Evolutionary conservation across 495 filamentous ascomycete species (phyloP).

Genomic region (Penicillium goetzii): DNA sequence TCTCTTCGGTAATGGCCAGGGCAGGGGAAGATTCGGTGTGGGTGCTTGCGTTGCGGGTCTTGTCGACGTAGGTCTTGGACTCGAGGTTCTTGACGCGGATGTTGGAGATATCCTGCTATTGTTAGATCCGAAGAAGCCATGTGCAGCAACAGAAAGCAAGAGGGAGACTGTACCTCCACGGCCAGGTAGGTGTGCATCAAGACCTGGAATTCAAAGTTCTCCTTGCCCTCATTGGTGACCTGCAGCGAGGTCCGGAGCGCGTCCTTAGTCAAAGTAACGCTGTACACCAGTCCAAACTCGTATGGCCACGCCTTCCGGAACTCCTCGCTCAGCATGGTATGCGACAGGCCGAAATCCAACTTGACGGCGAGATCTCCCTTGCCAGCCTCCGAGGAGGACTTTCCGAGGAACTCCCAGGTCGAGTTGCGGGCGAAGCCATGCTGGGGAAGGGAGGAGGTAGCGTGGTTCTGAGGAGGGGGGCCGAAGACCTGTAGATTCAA

Average conservation of each 20-base stretch:
- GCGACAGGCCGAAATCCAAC: constrained; percentile 90
- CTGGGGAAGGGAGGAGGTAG: constrained; percentile 77
- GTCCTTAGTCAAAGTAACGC: constrained; percentile 76
- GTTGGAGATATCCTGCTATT: constrained; percentile 69
- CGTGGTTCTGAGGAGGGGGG: constrained; percentile 70
- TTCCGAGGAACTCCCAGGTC: constrained; percentile 65
- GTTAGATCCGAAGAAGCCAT: not conserved
- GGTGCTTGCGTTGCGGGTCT: constrained; percentile 63
- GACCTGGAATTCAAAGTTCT: constrained; percentile 87
- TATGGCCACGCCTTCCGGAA: constrained; percentile 73
- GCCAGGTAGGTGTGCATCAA: constrained; percentile 89
- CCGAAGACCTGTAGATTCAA: constrained; percentile 75
- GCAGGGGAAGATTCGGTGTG: constrained; percentile 59
- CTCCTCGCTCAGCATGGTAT: constrained; percentile 65
- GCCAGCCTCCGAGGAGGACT: constrained; percentile 69
- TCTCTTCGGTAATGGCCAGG: constrained; percentile 69
- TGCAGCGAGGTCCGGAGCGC: constrained; percentile 80
- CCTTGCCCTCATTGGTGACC: constrained; percentile 76
- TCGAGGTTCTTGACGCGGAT: constrained; percentile 73
- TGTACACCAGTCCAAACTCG: constrained; percentile 89
- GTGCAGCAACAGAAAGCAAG: not conserved
- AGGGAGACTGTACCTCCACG: constrained; percentile 66
- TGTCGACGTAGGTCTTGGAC: constrained; percentile 76
- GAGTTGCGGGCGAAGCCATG: constrained; percentile 95
- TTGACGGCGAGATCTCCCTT: constrained; percentile 71